A percentile compares a stretch with the other conserved stretches of the same genome.
Conservation (phyloP, 371 early-diverging fungal species). For the Capillidium heterosporum region DNA sequence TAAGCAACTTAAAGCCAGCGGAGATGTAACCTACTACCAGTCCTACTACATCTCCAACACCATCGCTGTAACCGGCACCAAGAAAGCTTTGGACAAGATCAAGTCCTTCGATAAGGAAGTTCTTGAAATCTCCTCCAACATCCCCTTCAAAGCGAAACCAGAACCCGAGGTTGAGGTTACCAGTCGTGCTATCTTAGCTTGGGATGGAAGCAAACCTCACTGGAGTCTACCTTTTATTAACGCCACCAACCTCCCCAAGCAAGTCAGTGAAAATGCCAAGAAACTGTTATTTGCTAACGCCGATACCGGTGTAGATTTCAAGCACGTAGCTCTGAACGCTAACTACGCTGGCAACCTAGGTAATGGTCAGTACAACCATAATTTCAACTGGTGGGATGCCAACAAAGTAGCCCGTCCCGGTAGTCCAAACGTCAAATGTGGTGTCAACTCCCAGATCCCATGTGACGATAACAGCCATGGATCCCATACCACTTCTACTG, state of each 20-base stretch:
- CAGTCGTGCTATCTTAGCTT: background rate
- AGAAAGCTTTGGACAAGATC: background rate
- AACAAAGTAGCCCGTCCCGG: background rate
- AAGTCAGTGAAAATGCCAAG: background rate
- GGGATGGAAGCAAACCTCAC: background rate
- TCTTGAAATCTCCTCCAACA: background rate
- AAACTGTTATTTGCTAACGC: background rate
- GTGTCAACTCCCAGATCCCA: background rate
- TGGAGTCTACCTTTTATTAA: background rate
- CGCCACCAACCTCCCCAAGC: background rate
- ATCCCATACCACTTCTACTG: background rate
- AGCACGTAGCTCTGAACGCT: background rate
- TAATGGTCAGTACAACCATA: background rate
- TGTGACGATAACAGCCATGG: slow-evolving; percentile 1
- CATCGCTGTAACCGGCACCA: background rate
- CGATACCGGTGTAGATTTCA: background rate
- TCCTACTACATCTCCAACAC: background rate
- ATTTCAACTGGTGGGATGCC: background rate
- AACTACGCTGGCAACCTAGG: background rate
- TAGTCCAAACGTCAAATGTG: background rate
- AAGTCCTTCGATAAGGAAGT: background rate
- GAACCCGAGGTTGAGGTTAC: too few relatives aligned
- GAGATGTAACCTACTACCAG: background rate
- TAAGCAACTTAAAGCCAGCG: background rate
- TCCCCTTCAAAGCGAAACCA: background rate